A percentile compares a stretch with the other conserved stretches of the same genome.
phyloP scores from a whole-genome alignment of 2,329 filamentous ascomycete genomes.

The Coniochaeta sp. region DNA sequence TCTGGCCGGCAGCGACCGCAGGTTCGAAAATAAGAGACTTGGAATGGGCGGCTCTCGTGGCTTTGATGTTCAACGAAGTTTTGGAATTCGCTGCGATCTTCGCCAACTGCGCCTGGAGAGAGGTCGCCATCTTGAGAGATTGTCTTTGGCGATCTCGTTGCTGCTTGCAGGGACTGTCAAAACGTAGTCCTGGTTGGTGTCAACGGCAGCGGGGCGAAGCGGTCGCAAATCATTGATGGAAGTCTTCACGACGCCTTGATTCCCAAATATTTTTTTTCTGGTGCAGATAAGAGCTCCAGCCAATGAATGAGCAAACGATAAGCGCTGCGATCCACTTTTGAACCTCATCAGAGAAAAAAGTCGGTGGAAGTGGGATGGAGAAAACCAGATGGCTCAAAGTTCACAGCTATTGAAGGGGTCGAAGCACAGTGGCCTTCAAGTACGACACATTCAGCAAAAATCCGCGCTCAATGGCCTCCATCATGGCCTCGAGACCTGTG shows the following conservation, averaged over 20 bases:
- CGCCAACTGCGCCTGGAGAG: constrained; percentile 89
- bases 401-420: not conserved
- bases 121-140: constrained; percentile 31
- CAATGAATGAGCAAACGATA: not conserved
- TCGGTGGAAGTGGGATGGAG: not conserved
- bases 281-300: not conserved
- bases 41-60: constrained; percentile 83
- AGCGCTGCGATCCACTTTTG: not conserved
- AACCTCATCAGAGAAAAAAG: not conserved
- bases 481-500: constrained; percentile 40
- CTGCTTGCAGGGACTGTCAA: not conserved
- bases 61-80: constrained; percentile 84
- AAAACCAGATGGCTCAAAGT: not conserved
- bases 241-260: not conserved
- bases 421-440: not conserved
- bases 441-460: not conserved
- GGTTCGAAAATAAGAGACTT: constrained; percentile 93
- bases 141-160: not conserved
- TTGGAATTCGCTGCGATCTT: constrained; percentile 86
- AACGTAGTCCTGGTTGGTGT: not conserved
- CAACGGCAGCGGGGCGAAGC: not conserved
- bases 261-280: not conserved
- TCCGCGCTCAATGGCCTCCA: constrained; percentile 1
- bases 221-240: not conserved
- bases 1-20: constrained; percentile 76